A percentile compares a stretch with the other conserved stretches of the same genome.
phyloP scores from a whole-genome alignment of 495 filamentous ascomycete species.

The Coniosporium apollinis region DNA sequence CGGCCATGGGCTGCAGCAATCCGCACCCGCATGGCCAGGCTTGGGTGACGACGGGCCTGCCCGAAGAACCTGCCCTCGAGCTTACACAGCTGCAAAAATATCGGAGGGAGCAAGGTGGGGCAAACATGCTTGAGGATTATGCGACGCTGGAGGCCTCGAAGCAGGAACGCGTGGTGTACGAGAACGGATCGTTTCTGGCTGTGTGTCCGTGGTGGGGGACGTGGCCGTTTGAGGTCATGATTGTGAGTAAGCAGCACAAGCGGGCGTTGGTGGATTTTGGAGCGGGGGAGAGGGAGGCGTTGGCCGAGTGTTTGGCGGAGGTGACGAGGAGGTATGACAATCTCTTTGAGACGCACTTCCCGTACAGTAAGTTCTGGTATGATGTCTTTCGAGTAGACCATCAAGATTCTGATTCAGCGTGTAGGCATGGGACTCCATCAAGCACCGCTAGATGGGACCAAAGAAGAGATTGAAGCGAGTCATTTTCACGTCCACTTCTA shows the following conservation, averaged over 20 bases:
- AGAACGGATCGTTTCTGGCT: slow-evolving; percentile 66
- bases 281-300: slow-evolving; percentile 43
- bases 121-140: slow-evolving; percentile 71
- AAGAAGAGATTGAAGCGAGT: slow-evolving; percentile 68
- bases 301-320: slow-evolving; percentile 74
- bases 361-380: slow-evolving; percentile 66
- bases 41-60: slow-evolving; percentile 81
- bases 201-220: slow-evolving; percentile 94
- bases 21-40: slow-evolving; percentile 94
- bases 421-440: slow-evolving; percentile 67
- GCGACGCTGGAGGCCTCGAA: slow-evolving; percentile 66
- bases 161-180: slow-evolving; percentile 68
- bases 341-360: slow-evolving; percentile 89
- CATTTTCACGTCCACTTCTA: slow-evolving; percentile 97
- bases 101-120: slow-evolving; percentile 47
- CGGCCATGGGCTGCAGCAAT: slow-evolving; percentile 97
- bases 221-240: slow-evolving; percentile 95
- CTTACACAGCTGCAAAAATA: slow-evolving; percentile 63
- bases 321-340: slow-evolving; percentile 88
- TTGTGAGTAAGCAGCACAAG: slow-evolving; percentile 67
- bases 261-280: slow-evolving; percentile 66
- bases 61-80: slow-evolving; percentile 74
- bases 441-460: slow-evolving; percentile 71
- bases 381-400: not conserved
- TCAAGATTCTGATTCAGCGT: slow-evolving; percentile 3